Evolutionary conservation across 345 rosid genomes (phyloP).

Genomic region (Eucalyptus tenuipes): DNA sequence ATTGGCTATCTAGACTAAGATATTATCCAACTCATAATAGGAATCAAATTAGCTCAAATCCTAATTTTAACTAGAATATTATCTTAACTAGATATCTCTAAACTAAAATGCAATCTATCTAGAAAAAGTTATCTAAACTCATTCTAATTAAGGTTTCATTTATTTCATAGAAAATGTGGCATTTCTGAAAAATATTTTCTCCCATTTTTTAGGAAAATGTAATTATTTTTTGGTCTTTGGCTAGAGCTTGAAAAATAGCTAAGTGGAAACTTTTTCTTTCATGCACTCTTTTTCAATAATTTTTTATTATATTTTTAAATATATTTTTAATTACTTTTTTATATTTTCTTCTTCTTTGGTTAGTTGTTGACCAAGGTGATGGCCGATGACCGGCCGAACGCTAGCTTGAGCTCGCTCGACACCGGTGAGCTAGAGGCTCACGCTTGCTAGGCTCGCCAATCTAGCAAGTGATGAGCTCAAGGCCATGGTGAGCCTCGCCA

Average conservation of each 20-base stretch:
- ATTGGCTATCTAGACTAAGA: no score
- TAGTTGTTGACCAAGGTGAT: fast-evolving
- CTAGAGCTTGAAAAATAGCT: fast-evolving
- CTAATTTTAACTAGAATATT: fast-evolving
- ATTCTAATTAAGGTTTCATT: fast-evolving
- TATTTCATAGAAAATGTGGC: fast-evolving
- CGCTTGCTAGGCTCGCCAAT: fast-evolving
- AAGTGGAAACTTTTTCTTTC: no score
- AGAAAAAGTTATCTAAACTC: no score
- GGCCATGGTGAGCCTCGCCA: fast-evolving
- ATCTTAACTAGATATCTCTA: no score
- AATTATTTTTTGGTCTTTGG: fast-evolving
- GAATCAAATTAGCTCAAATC: no score
- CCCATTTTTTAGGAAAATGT: fast-evolving
- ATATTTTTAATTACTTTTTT: no score
- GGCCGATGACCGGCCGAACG: fast-evolving
- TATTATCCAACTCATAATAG: no score
- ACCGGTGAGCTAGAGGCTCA: fast-evolving
- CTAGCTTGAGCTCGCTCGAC: fast-evolving
- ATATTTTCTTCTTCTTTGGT: no score
- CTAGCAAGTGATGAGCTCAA: fast-evolving
- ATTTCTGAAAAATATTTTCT: no score
- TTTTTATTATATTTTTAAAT: no score
- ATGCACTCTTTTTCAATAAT: no score
- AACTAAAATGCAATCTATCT: no score